Evolutionary conservation across 2,329 filamentous ascomycete genomes (phyloP).

Genomic region (Cercospora sesami): DNA sequence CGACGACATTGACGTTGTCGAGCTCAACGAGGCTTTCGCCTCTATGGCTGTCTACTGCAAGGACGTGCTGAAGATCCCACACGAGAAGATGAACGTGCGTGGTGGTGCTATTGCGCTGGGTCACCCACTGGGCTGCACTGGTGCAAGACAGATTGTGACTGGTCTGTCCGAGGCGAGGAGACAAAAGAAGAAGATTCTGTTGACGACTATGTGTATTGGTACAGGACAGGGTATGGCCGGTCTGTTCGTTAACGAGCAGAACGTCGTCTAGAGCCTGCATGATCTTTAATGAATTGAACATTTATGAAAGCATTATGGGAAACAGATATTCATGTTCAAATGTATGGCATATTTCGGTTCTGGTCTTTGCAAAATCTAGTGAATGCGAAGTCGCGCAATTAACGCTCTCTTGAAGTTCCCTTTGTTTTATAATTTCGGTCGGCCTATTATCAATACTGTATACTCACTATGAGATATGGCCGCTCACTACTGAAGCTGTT

Average conservation of each 20-base stretch:
- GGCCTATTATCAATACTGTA: too few species aligned
- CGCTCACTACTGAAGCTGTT: too few species aligned
- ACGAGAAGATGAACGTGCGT: conserved; percentile 75
- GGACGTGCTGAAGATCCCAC: conserved; percentile 64
- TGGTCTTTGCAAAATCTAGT: not conserved
- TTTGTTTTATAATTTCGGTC: too few species aligned
- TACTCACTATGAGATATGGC: too few species aligned
- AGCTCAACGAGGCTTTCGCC: conserved; percentile 97
- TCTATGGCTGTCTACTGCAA: conserved; percentile 94
- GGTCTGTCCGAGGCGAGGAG: conserved; percentile 50
- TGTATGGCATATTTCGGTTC: not conserved
- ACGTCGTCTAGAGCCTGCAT: conserved; percentile 1
- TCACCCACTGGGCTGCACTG: conserved; percentile 78
- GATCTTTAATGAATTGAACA: not conserved
- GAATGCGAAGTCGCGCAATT: too few species aligned
- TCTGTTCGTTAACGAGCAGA: conserved; percentile 65
- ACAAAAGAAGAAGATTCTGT: conserved; percentile 49
- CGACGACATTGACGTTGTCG: conserved; percentile 82
- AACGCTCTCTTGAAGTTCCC: too few species aligned
- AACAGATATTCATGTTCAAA: not conserved
- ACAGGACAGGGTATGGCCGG: conserved; percentile 68
- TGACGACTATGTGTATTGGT: conserved; percentile 87
- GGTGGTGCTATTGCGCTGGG: conserved; percentile 82
- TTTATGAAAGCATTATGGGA: not conserved
- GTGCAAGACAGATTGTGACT: conserved; percentile 80